These are phyloP conservation scores for Adansonia gregorii DNA, from an alignment of 441 rosid species.

Conservation along the genomic window DNA sequence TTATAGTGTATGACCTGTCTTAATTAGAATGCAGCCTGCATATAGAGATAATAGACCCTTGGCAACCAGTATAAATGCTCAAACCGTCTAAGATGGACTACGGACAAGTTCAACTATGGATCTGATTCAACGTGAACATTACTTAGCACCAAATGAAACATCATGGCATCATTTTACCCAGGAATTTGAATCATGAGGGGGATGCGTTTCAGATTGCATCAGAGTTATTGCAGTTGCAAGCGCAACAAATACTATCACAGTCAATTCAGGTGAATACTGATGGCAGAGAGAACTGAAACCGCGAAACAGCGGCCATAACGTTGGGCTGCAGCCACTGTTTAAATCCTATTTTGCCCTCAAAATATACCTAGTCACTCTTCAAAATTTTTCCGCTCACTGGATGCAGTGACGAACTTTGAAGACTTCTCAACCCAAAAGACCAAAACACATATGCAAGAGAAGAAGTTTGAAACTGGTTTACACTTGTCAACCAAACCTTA, in stretches of 20 bases:
- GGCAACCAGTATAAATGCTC: slow-evolving; percentile 2
- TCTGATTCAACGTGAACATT: neutral
- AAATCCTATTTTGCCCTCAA: neutral
- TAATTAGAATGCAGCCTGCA: neutral
- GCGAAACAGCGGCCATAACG: neutral
- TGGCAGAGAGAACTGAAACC: neutral
- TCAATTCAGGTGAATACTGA: neutral
- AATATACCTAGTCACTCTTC: neutral
- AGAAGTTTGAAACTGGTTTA: neutral
- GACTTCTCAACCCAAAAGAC: slow-evolving; percentile 5
- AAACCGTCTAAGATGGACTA: neutral
- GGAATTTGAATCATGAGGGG: neutral
- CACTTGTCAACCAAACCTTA: neutral
- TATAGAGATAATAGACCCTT: neutral
- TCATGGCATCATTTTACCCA: slow-evolving; percentile 6
- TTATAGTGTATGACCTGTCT: neutral
- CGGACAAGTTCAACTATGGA: neutral
- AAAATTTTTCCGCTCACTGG: neutral
- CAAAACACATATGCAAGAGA: slow-evolving; percentile 9
- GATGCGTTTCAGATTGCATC: neutral
- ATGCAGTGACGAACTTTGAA: neutral
- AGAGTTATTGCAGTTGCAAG: neutral
- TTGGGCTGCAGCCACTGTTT: neutral
- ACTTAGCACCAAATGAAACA: neutral
- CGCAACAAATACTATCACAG: neutral